These are phyloP conservation scores for Gyrodon lividus DNA, from an alignment of 768 basidiomycete species.

Conservation along the genomic window DNA sequence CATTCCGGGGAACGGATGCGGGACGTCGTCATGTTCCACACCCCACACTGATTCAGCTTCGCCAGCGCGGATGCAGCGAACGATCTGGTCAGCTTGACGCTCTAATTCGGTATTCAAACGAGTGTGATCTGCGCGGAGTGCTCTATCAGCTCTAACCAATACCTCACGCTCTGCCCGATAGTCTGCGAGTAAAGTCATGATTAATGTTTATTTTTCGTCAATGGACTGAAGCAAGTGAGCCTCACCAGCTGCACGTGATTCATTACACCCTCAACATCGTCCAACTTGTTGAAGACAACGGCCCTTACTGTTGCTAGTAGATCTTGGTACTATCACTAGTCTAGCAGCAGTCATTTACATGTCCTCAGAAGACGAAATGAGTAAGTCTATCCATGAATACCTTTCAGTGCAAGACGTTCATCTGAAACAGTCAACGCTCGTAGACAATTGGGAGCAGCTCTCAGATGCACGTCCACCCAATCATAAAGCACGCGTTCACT, in stretches of 20 bases:
- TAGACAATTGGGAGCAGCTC: slow-evolving; percentile 22
- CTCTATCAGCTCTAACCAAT: slow-evolving; percentile 42
- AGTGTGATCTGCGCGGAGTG: slow-evolving; percentile 48
- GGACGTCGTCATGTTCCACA: slow-evolving; percentile 48
- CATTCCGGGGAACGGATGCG: slow-evolving; percentile 75
- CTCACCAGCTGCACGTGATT: slow-evolving; percentile 5
- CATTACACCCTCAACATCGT: neutral
- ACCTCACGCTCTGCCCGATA: slow-evolving; percentile 27
- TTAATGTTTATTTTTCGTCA: neutral
- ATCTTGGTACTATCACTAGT: neutral
- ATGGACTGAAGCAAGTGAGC: no score
- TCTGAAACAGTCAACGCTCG: slow-evolving; percentile 22
- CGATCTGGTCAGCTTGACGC: slow-evolving; percentile 52
- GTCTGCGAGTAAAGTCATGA: slow-evolving; percentile 17
- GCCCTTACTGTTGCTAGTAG: neutral
- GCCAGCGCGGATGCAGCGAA: slow-evolving; percentile 50
- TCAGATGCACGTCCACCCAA: slow-evolving; percentile 8
- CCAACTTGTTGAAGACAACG: no score
- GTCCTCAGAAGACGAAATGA: slow-evolving; percentile 35
- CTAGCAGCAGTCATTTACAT: slow-evolving; percentile 10
- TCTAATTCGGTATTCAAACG: slow-evolving; percentile 38
- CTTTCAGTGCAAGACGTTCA: slow-evolving; percentile 13
- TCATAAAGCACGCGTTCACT: slow-evolving; percentile 15
- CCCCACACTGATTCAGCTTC: slow-evolving; percentile 64
- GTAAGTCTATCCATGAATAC: slow-evolving; percentile 16